Evolutionary conservation across 352 stramenopile species (phyloP), one percentile per base, ranked within the genome.

Genomic region (Globisporangium paroecandrum): DNA sequence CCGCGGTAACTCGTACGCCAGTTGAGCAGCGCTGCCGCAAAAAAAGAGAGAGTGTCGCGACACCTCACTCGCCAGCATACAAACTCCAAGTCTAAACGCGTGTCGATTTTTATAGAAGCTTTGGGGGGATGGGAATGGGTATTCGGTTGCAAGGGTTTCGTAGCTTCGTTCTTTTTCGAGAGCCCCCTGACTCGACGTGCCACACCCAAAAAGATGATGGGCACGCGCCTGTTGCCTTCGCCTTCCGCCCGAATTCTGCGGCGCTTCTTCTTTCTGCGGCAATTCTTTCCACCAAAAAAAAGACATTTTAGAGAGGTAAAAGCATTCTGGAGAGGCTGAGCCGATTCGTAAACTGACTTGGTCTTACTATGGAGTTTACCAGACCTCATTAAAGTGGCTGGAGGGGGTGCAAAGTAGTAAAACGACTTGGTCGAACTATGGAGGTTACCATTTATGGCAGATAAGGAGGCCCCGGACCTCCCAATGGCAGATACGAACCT

Each of bases 71-170:
- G 9, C 9, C 10, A 29, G 1, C n/a, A 66, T 68, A 68, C 63
- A 57, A 36, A 47, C 4, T 18, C 4, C 63, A 62, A 68, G 63
- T 54, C 9, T 27, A 62, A 68, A 7, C 20, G 27, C 27, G 51
- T 62, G 63, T 62, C 63, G 63, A 68, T 62, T 68, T 43, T 43
- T 38, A 46, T 66, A 43, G 62, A 66, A 66, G 51, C 29, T 60
- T 53, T 60, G 4, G 4, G 62, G 22, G 18, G 62, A 66, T 66
- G 62, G 6, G 32, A n/a, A 4, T 1, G 8, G 1, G 15, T 59
- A 60, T 20, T 47, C 49, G 13, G 15, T 58, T 58, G 25, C 24
- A 32, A 32, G 29, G 29, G 29, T 4, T 32, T 32, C 29, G 12
- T 20, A 58, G 59, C 25, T 32, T 32, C 15, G 20, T 36, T 10